Conservation (phyloP, 225 moss, liverwort and hornwort genomes). For the Neckera pumila region DNA sequence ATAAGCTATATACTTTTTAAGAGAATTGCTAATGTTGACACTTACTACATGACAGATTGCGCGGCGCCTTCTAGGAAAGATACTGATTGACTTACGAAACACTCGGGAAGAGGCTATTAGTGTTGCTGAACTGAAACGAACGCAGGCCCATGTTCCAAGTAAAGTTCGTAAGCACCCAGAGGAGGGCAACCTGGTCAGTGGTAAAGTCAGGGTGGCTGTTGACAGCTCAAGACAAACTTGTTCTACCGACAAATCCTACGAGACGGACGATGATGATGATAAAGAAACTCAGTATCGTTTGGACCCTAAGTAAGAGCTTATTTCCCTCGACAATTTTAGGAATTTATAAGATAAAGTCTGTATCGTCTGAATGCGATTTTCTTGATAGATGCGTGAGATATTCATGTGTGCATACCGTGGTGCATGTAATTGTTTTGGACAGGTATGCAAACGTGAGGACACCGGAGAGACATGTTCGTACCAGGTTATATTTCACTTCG, state of each 20-base stretch:
- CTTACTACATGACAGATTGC: slow-evolving; percentile 54
- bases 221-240: slow-evolving; percentile 40
- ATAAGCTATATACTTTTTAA: not conserved
- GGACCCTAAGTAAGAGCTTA: slow-evolving; percentile 79
- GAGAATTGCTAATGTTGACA: not conserved
- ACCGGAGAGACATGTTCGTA: slow-evolving; percentile 98
- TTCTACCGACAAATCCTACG: slow-evolving; percentile 64
- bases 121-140: slow-evolving; percentile 82
- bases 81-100: slow-evolving; percentile 90
- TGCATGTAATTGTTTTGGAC: not conserved
- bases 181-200: slow-evolving; percentile 53
- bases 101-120: slow-evolving; percentile 92
- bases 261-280: slow-evolving; percentile 92
- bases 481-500: slow-evolving; percentile 94
- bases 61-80: slow-evolving; percentile 89
- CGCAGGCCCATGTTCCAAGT: slow-evolving; percentile 38
- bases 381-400: not conserved
- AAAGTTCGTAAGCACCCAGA: slow-evolving; percentile 29
- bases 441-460: slow-evolving; percentile 99
- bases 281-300: slow-evolving; percentile 94
- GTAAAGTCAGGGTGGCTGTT: slow-evolving; percentile 44
- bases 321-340: not conserved
- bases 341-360: not conserved
- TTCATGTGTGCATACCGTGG: not conserved
- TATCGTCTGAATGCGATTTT: not conserved